phyloP scores from a whole-genome alignment of 345 rosid species.

The Arabis alpina region DNA sequence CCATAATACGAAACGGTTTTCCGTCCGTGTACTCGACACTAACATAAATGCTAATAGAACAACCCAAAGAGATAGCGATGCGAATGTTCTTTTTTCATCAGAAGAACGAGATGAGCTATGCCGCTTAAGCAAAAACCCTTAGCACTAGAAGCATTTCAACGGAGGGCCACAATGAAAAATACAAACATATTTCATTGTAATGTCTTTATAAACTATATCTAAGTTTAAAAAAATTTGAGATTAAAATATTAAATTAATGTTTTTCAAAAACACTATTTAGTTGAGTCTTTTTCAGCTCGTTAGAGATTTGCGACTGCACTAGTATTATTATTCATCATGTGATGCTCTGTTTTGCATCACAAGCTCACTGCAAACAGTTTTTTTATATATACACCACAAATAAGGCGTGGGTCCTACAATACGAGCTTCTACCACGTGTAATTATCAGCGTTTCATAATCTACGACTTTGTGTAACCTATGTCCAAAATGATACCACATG shows the following conservation, averaged over 20 bases:
- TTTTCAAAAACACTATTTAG: neutral
- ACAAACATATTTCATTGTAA: neutral
- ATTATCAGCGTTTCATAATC: constrained; percentile 1
- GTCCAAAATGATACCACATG: constrained; percentile 35
- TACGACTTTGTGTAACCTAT: constrained; percentile 11
- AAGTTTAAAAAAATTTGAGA: neutral
- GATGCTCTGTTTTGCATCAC: constrained; percentile 48
- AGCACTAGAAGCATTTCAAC: no score
- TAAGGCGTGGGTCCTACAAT: constrained; percentile 47
- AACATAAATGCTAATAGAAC: no score
- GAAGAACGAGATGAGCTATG: no score
- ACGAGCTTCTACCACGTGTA: constrained; percentile 56
- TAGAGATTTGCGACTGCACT: constrained; percentile 19
- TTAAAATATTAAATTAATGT: no score
- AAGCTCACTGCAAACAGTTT: constrained; percentile 12
- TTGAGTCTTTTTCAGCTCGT: constrained; percentile 14
- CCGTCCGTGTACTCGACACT: no score
- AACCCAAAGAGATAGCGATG: no score
- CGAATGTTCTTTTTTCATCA: no score
- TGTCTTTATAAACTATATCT: neutral
- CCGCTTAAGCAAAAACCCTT: no score
- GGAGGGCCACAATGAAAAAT: no score
- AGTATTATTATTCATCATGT: constrained; percentile 23
- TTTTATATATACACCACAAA: no score
- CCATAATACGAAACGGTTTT: no score